Conservation (phyloP, 257 asterid genomes). For the Lavandula angustifolia region DNA sequence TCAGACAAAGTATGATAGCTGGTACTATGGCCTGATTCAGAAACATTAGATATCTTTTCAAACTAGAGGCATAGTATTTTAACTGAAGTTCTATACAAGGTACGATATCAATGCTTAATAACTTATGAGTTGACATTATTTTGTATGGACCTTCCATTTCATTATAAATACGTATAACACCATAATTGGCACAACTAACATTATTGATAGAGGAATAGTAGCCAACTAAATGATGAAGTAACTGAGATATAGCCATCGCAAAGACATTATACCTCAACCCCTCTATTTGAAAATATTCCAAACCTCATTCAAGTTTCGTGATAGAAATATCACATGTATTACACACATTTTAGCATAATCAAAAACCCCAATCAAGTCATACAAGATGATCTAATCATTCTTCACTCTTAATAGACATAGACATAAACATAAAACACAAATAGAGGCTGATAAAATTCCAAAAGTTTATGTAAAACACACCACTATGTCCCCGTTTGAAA, state of each 20-base stretch:
- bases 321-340: conserved; percentile 8
- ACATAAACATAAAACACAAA: background rate
- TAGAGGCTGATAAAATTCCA: conserved; percentile 13
- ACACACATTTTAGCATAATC: conserved; percentile 15
- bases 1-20: conserved; percentile 23
- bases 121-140: conserved; percentile 15
- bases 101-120: conserved; percentile 12
- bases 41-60: conserved; percentile 11
- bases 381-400: conserved; percentile 11
- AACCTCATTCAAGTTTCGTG: conserved; percentile 13
- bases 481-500: conserved; percentile 95
- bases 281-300: conserved; percentile 18
- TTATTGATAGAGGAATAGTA: conserved; percentile 10
- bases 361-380: conserved; percentile 16
- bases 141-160: conserved; percentile 21
- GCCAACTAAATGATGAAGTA: background rate
- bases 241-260: conserved; percentile 23
- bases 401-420: conserved; percentile 3
- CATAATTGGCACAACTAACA: conserved; percentile 23
- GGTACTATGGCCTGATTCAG: conserved; percentile 9
- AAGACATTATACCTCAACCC: conserved; percentile 18
- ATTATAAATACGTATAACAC: background rate
- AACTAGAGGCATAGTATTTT: conserved; percentile 3
- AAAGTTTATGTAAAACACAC: conserved; percentile 55
- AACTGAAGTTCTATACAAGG: conserved; percentile 2